Base-by-base conservation (phyloP, 768 basidiomycete species). In the Leccinum pellstonianum region DNA sequence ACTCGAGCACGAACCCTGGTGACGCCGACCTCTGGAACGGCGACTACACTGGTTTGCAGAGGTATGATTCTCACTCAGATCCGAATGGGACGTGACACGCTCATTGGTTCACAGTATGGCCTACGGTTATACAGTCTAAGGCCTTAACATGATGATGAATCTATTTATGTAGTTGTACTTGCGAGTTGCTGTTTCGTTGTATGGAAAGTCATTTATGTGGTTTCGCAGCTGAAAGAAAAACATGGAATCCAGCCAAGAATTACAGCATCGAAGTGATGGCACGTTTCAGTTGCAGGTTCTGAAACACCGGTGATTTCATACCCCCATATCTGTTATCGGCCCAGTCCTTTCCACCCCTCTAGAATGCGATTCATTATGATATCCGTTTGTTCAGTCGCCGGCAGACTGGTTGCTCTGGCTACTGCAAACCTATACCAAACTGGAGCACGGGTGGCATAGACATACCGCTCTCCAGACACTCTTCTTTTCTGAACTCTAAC, bases 11-110 rank as follows among this genome's bases (percentile, higher is more conserved):
- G 21, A 82, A 81, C 65, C 83, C 83, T 48, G 85, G 85, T 41
- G 84, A 87, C 60, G 80, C 81, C 54, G 80, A 86, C 62, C 61
- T 73, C 56, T 86, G 84, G 75, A 84, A 85, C 43, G 86, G 85
- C 17, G 78, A 81, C 60, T 58, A 72, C 47, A 70, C 78, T 54
- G 77, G 79, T 9, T 68, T 84, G 55, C 62, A 75, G 55, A 65
- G 68, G 81, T 81, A 54, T 1, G 71, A 50, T 46, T 49, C 41
- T 27, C 50, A 19, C 14, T 9, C 21, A 46, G 37, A 25, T 33
- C 10, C 41, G 6, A 35, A 19, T 11, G 21, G 14, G 4, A 27
- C 7, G 9, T 9, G 29, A 4, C 23, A 27, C 12, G 37, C 10
- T 48, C n/a, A 61, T 25, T 31, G 7, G 5, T 19, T 14, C 21